Percentiles rank a stretch among this genome's conserved stretches.
Evolutionary conservation across 164 flowering plant genomes (phyloP).

Genomic region (Paratinospora sagittata): DNA sequence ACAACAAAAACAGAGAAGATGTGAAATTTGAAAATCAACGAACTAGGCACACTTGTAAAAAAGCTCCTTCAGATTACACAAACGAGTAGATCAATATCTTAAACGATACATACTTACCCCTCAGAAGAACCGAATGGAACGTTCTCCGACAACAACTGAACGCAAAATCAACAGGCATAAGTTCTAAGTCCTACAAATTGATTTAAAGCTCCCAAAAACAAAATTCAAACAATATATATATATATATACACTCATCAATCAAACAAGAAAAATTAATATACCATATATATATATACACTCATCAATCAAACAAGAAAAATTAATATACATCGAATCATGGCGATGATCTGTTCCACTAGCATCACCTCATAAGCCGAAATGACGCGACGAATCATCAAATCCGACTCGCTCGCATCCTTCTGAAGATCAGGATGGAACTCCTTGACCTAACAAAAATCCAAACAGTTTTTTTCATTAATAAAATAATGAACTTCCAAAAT

Average conservation of each 20-base stretch:
- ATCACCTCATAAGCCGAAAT: conserved; percentile 86
- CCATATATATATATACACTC: not conserved
- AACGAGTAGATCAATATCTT: too few species aligned
- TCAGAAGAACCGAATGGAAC: conserved; percentile 31
- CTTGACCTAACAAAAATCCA: conserved; percentile 54
- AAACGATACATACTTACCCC: conserved; percentile 34
- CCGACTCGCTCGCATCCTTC: conserved; percentile 44
- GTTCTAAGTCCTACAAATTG: not conserved
- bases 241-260: not conserved
- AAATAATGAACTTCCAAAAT: conserved; percentile 39
- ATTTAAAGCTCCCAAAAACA: not conserved
- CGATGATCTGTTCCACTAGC: too few species aligned
- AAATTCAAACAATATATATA: too few species aligned
- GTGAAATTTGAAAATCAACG: too few species aligned
- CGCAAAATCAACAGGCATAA: not conserved
- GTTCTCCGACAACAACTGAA: too few species aligned
- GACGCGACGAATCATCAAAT: conserved; percentile 69
- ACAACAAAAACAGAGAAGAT: too few species aligned
- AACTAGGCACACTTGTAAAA: too few species aligned
- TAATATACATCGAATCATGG: too few species aligned
- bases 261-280: not conserved
- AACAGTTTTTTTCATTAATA: too few species aligned
- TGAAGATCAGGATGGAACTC: conserved; percentile 81
- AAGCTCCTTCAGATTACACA: too few species aligned
- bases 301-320: not conserved